A percentile compares a stretch with the other conserved stretches of the same genome.
phyloP scores from a whole-genome alignment of 495 filamentous ascomycete genomes.

The Podospora fimiseda region DNA sequence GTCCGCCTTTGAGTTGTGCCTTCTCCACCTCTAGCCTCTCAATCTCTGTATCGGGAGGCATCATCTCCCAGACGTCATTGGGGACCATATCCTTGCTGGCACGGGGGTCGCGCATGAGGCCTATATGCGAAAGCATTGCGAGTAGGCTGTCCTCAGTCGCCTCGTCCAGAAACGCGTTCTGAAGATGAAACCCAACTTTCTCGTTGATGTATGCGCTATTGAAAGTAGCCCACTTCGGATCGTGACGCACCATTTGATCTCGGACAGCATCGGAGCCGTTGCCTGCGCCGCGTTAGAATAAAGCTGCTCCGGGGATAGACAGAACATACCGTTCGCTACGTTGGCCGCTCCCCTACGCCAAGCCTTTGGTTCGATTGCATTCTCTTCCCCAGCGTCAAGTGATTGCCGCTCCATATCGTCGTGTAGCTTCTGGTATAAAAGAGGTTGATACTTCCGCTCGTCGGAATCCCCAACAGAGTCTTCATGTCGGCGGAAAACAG shows the following conservation, averaged over 20 bases:
- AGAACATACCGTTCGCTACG: conserved; percentile 13
- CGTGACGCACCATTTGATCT: conserved; percentile 21
- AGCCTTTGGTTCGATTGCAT: conserved; percentile 8
- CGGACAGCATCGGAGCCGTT: conserved; percentile 5
- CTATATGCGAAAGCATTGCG: conserved; percentile 16
- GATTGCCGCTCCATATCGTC: conserved; percentile 18
- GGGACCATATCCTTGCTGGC: conserved; percentile 16
- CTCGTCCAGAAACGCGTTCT: conserved; percentile 16
- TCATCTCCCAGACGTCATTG: conserved; percentile 15
- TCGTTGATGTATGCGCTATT: conserved; percentile 17
- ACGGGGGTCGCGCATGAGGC: conserved; percentile 21
- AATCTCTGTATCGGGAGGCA: conserved; percentile 19
- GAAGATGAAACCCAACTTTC: conserved; percentile 17
- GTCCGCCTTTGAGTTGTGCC: conserved; percentile 19
- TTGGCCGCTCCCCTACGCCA: conserved; percentile 17
- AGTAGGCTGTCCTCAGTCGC: conserved; percentile 14
- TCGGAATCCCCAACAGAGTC: not conserved
- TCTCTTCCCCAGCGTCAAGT: conserved; percentile 17
- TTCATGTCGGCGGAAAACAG: conserved; percentile 19
- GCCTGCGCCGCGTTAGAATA: conserved; percentile 5
- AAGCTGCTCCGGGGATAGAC: conserved; percentile 3
- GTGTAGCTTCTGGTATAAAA: conserved; percentile 15
- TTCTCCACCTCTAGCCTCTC: conserved; percentile 16
- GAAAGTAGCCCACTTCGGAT: conserved; percentile 18
- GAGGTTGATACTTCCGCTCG: conserved; percentile 3